Evolutionary conservation across 2,329 filamentous ascomycete species (phyloP), one percentile per base, ranked within the genome.

Genomic region (Ambrosiella cleistominuta): DNA sequence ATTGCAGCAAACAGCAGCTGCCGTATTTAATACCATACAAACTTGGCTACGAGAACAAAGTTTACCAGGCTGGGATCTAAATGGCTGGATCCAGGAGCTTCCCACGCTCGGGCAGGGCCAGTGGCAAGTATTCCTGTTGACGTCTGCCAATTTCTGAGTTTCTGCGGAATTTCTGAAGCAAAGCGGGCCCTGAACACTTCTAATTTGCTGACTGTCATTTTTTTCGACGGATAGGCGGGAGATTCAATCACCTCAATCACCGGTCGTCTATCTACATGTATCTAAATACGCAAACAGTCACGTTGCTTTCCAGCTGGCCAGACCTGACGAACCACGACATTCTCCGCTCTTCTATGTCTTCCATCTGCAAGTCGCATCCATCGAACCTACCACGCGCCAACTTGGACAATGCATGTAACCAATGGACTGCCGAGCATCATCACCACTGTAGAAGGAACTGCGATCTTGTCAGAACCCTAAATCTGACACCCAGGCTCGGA

Each of bases 281-380:
- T 42, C n/a, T 3, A n/a, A 42, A 42, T 42, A 42, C 11, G n/a
- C 27, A 51, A 51, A n/a, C 15, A 35, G 8, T n/a, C 47, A 51
- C 19, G 47, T n/a, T 35, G 19, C 9, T 7, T 51, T 47, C 51
- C 36, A 12, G 15, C 35, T n/a, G 17, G 15, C 52, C 35, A 57
- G 15, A 17, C 35, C 47, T 8, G n/a, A 38, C 27, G 51, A 40
- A 52, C 56, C 38, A 57, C 38, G 47, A 52, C 27, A 57, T 57
- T 57, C 56, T 51, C 56, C 12, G 47, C 39, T 57, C 36, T 57
- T 57, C 47, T 42, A 57, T 57, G 37, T 36, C 36, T 57, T 57
- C 56, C 15, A 57, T 57, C 47, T 52, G 17, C 15, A 52, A 51
- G 44, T 19, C 27, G 19, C 45, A 40, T 57, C 56, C 35, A 38